Evolutionary conservation across 1,284 basidiomycete genomes (phyloP), one percentile per base, ranked within the genome.

Genomic region (Ceratobasidium theobromae): DNA sequence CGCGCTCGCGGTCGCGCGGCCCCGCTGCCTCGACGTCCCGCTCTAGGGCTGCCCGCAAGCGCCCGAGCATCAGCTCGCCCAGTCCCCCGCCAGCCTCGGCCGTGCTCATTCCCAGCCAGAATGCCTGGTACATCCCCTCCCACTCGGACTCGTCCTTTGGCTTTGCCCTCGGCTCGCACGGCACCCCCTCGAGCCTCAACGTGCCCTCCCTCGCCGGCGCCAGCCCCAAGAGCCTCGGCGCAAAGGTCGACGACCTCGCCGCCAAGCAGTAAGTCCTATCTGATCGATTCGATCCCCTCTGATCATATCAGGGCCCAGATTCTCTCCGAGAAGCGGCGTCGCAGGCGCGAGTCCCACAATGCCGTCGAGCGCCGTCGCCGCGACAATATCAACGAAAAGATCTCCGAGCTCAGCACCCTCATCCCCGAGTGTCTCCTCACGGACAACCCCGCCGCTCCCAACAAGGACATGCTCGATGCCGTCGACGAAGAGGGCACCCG

Each of bases 341-440:
- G 89, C 46, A 78, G 92, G 52, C 79, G 93, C 67, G 93, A 95
- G 76, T 89, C 86, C 4, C 93, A 95, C 75, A 95, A 95, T 73
- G 93, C 92, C 2, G 93, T 96, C 69, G 93, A 96, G 78, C 81
- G 93, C 18, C 79, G 93, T 28, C 76, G 93, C 60, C 77, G 93
- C 51, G 93, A 95, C 74, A 95, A 94, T 75, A 96, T 96, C 76
- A 96, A 96, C 76, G 93, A 95, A 78, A 91, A 91, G 77, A 96
- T 96, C 72, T 84, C 85, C 49, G 93, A 96, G 75, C 83, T 96
- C 1, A 90, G 93, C 16, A 89, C 88, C 25, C 80, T 96, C 60
- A 89, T 96, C 68, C 93, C 93, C 1, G 91, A 93, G 75, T 86
- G 86, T 72, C 79, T 91, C 76, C 79, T 92, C 48, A 89, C 41